Conservation (phyloP, 208 protist species). For the Leishmania turanica region DNA sequence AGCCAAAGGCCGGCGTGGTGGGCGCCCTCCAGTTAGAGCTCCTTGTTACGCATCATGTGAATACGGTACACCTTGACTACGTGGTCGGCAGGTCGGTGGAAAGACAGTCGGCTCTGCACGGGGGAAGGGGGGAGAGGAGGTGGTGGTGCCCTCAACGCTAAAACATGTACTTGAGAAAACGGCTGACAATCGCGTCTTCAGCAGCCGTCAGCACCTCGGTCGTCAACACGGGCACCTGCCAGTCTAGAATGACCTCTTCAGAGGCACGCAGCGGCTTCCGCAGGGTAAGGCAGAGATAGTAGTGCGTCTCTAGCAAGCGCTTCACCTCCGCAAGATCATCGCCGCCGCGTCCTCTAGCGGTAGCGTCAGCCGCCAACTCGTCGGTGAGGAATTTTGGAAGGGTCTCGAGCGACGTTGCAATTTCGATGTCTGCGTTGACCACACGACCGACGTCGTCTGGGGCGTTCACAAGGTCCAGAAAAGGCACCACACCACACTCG, state of each 20-base stretch:
- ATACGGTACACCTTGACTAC: background rate
- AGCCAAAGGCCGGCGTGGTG: background rate
- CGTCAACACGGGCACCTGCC: slow-evolving; percentile 42
- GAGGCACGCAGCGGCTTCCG: slow-evolving; percentile 48
- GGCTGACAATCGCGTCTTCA: slow-evolving; percentile 54
- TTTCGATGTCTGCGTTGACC: slow-evolving; percentile 71
- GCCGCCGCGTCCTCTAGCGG: slow-evolving; percentile 29
- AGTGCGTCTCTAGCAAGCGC: slow-evolving; percentile 45
- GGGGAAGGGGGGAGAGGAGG: background rate
- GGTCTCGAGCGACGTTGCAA: slow-evolving; percentile 58
- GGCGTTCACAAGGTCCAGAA: slow-evolving; percentile 80
- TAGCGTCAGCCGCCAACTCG: slow-evolving; percentile 39
- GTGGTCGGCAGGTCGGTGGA: background rate
- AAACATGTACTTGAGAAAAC: slow-evolving; percentile 75
- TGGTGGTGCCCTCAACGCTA: slow-evolving; percentile 19
- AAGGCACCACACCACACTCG: slow-evolving; percentile 84
- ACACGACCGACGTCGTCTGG: slow-evolving; percentile 37
- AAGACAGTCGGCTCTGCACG: background rate
- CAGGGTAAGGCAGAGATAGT: slow-evolving; percentile 72
- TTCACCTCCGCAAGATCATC: slow-evolving; percentile 14
- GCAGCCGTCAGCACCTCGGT: slow-evolving; percentile 43
- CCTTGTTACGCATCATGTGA: background rate
- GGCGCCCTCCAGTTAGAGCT: background rate
- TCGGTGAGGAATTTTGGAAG: slow-evolving; percentile 71
- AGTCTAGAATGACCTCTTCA: slow-evolving; percentile 80